A percentile compares a stretch with the other conserved stretches of the same genome.
These are phyloP conservation scores for Zea luxurians DNA, from an alignment of 176 grass and related monocot genomes.

Conservation along the genomic window DNA sequence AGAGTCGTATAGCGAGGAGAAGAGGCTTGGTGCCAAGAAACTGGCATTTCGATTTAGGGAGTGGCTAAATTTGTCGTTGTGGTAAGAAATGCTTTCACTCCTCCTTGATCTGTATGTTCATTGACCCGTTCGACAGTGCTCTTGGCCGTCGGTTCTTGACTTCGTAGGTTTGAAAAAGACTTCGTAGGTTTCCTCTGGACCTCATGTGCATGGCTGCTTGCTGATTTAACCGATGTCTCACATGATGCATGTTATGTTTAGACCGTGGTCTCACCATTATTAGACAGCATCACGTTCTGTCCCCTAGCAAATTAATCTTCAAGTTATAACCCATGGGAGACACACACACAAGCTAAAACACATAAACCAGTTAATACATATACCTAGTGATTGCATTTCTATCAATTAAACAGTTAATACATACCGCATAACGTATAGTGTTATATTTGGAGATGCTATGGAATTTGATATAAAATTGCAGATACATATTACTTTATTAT, in stretches of 20 bases:
- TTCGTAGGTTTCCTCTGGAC: not conserved
- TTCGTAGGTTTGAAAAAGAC: not conserved
- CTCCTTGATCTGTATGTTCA: not conserved
- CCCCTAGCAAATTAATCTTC: conserved; percentile 10
- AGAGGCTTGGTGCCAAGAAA: not conserved
- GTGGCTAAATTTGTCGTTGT: not conserved
- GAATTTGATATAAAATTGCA: too few species aligned
- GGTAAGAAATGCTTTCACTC: conserved; percentile 9
- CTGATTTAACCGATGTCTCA: not conserved
- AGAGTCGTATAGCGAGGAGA: too few species aligned
- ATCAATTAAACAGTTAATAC: too few species aligned
- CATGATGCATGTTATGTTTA: not conserved
- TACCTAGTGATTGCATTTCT: too few species aligned
- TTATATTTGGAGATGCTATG: too few species aligned
- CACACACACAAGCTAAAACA: too few species aligned
- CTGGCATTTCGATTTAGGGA: conserved; percentile 12
- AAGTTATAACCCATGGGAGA: not conserved
- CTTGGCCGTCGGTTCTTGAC: not conserved
- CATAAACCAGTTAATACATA: too few species aligned
- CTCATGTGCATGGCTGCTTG: not conserved
- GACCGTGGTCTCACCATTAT: not conserved
- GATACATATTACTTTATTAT: too few species aligned
- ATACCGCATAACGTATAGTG: too few species aligned
- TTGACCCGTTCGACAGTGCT: not conserved
- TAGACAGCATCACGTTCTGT: not conserved